phyloP scores from a whole-genome alignment of 2,329 filamentous ascomycete genomes.

The Neopestalotiopsis clavispora region DNA sequence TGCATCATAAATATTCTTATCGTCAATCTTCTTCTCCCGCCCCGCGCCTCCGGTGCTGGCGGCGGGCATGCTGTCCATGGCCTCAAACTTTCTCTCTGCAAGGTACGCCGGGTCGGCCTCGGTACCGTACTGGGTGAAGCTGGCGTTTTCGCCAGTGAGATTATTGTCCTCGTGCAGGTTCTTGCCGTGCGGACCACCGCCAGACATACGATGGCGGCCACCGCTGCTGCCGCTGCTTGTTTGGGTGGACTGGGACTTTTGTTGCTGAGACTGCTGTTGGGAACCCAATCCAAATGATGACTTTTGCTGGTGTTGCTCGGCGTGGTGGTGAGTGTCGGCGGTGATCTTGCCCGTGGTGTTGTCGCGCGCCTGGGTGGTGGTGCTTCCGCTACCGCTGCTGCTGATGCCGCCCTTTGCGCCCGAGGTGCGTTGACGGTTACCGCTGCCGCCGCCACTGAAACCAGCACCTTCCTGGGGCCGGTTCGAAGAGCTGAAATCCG shows the following conservation, averaged over 20 bases:
- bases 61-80: constrained; percentile 61
- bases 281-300: not conserved
- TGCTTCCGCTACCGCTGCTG: not conserved
- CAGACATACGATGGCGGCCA: not conserved
- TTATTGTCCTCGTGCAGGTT: constrained; percentile 44
- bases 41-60: constrained; percentile 49
- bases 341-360: constrained; percentile 36
- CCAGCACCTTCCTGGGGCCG: not conserved
- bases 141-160: constrained; percentile 42
- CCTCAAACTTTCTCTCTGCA: constrained; percentile 48
- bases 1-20: constrained; percentile 27
- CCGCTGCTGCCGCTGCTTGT: not conserved
- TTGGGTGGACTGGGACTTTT: not conserved
- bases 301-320: too few species aligned
- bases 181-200: constrained; percentile 49
- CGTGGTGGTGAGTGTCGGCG: too few species aligned
- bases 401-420: not conserved
- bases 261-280: not conserved
- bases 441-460: too few species aligned
- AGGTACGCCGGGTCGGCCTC: constrained; percentile 51
- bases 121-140: constrained; percentile 49
- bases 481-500: constrained; percentile 36
- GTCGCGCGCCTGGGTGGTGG: constrained; percentile 35
- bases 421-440: not conserved
- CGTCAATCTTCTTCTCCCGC: constrained; percentile 42